Conservation (phyloP, 1,284 basidiomycete genomes). For the Ustanciosporium gigantosporum region DNA sequence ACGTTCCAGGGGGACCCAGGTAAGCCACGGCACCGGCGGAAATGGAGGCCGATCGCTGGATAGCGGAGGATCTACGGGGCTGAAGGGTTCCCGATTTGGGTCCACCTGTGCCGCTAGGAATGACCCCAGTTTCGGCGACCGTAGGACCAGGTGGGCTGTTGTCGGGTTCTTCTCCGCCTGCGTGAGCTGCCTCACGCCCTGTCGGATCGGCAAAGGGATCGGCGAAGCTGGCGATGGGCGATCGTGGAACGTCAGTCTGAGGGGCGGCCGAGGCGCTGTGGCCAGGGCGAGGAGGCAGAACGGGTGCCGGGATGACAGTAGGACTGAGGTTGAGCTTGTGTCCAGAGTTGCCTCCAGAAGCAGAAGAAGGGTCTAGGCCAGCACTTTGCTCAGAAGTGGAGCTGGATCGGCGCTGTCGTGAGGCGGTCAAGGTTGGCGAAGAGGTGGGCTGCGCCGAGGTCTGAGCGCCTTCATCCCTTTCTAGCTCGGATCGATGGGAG, state of each 20-base stretch:
- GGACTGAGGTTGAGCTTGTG: slow-evolving; percentile 37
- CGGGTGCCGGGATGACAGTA: slow-evolving; percentile 21
- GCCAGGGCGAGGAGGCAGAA: slow-evolving; percentile 22
- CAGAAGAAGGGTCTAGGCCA: slow-evolving; percentile 4
- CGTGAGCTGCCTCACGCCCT: not conserved
- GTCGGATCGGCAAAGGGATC: slow-evolving; percentile 23
- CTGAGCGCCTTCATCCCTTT: slow-evolving; percentile 5
- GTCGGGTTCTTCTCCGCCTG: slow-evolving; percentile 2
- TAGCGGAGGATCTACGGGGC: slow-evolving; percentile 28
- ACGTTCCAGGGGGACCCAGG: slow-evolving; percentile 36
- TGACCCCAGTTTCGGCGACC: slow-evolving; percentile 42
- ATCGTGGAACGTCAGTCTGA: slow-evolving; percentile 17
- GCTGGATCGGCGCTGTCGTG: slow-evolving; percentile 8
- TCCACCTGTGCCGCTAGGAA: slow-evolving; percentile 38
- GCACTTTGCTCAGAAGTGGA: slow-evolving; percentile 10
- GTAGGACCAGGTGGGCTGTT: slow-evolving; percentile 29
- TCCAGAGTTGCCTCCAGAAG: slow-evolving; percentile 3
- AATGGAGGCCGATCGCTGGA: slow-evolving; percentile 31
- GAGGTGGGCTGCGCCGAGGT: not conserved
- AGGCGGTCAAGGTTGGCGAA: not conserved
- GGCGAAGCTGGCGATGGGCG: slow-evolving; percentile 7
- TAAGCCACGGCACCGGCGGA: slow-evolving; percentile 39
- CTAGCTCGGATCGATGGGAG: slow-evolving; percentile 29
- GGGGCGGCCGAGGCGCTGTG: slow-evolving; percentile 2
- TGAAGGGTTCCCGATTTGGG: slow-evolving; percentile 41